Conservation (phyloP, 1,284 basidiomycete genomes). For the Leccinum holopus region DNA sequence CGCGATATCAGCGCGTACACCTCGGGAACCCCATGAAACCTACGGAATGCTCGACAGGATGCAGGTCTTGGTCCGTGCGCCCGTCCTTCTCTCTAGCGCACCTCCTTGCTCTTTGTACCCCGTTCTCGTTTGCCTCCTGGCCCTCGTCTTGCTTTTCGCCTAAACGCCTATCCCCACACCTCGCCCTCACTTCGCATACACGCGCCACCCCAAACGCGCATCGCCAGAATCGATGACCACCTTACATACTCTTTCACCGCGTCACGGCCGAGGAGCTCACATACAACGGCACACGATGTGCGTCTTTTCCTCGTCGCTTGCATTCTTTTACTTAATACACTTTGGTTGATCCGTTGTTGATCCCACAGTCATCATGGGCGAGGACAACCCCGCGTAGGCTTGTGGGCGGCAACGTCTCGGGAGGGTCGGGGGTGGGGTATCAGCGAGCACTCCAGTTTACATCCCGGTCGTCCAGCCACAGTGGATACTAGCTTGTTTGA, state of each 20-base stretch:
- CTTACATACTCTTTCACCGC: conserved; percentile 46
- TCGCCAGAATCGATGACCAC: conserved; percentile 76
- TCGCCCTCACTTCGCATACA: neutral
- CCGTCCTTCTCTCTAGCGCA: too few species aligned
- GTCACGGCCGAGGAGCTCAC: conserved; percentile 80
- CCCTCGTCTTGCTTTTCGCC: neutral
- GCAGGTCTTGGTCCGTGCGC: conserved; percentile 44
- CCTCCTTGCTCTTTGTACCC: too few species aligned
- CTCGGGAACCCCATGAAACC: conserved; percentile 82
- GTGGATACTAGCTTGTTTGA: conserved; percentile 85
- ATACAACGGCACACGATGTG: conserved; percentile 76
- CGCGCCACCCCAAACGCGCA: conserved; percentile 78
- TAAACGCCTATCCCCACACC: neutral
- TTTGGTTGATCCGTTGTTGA: conserved; percentile 9
- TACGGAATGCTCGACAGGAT: conserved; percentile 91
- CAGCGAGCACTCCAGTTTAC: conserved; percentile 85
- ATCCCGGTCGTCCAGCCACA: conserved; percentile 89
- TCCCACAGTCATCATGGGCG: conserved; percentile 82
- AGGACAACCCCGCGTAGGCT: conserved; percentile 94
- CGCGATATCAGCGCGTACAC: too few species aligned
- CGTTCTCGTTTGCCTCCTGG: neutral
- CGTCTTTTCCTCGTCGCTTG: neutral
- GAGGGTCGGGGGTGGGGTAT: conserved; percentile 70
- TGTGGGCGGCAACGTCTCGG: conserved; percentile 51
- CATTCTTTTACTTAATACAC: neutral